Conservation (phyloP, 345 rosid genomes). For the Euphorbia peplus region DNA sequence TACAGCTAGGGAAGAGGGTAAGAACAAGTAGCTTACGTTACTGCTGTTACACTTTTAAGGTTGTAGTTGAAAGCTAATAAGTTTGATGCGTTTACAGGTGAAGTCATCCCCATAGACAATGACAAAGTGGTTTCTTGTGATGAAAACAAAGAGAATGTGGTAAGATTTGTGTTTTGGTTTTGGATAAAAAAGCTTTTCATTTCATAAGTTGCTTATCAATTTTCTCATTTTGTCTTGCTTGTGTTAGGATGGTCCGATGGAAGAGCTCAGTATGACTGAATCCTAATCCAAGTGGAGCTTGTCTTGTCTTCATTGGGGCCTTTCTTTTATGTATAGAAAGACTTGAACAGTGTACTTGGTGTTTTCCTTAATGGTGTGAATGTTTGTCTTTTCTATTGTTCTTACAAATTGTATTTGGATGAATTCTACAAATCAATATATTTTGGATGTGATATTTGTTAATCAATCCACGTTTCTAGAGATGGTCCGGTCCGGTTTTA, state of each 20-base stretch:
- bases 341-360: constrained; percentile 4
- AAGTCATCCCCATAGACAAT: constrained; percentile 34
- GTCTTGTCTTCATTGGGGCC: constrained; percentile 27
- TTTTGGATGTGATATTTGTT: no score
- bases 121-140: constrained; percentile 24
- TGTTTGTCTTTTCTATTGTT: not conserved
- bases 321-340: constrained; percentile 38
- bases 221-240: not conserved
- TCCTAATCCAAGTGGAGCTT: constrained; percentile 13
- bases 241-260: constrained; percentile 34
- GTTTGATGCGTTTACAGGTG: constrained; percentile 34
- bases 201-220: not conserved
- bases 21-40: not conserved
- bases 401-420: constrained; percentile 21
- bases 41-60: no score
- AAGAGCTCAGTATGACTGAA: constrained; percentile 28
- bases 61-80: not conserved
- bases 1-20: constrained; percentile 44
- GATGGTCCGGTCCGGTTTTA: no score
- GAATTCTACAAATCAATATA: no score
- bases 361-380: constrained; percentile 9
- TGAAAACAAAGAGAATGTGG: constrained; percentile 87
- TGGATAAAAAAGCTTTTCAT: not conserved
- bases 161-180: constrained; percentile 17
- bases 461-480: no score